These are phyloP conservation scores for Cladobotryum protrusum DNA, from an alignment of 2,329 filamentous ascomycete species.

Conservation along the genomic window DNA sequence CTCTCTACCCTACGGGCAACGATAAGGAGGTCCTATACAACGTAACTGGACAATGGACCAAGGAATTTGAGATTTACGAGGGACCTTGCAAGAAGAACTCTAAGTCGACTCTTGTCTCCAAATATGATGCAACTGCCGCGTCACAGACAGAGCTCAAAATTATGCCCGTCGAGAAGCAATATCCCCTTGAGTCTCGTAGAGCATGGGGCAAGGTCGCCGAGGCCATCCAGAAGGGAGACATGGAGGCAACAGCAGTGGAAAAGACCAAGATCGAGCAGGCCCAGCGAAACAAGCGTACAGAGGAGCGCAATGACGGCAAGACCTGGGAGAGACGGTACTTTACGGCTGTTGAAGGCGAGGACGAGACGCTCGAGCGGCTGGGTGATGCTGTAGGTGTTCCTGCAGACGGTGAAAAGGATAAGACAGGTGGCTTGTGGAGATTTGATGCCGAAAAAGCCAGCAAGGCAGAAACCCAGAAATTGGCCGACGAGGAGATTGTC, in stretches of 20 bases:
- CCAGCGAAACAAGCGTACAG: constrained; percentile 67
- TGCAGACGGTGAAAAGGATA: constrained; percentile 49
- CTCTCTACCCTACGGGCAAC: constrained; percentile 62
- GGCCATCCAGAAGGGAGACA: constrained; percentile 74
- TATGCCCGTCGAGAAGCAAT: constrained; percentile 69
- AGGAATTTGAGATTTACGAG: constrained; percentile 70
- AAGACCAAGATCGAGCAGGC: constrained; percentile 88
- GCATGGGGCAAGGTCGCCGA: constrained; percentile 84
- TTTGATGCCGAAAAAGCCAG: constrained; percentile 45
- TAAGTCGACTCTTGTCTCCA: constrained; percentile 45
- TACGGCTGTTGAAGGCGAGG: constrained; percentile 41
- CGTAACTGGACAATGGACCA: constrained; percentile 87
- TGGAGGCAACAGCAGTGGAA: constrained; percentile 70
- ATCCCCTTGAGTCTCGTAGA: constrained; percentile 78
- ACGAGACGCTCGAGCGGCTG: constrained; percentile 39
- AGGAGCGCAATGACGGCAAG: constrained; percentile 67
- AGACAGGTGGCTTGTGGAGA: constrained; percentile 56
- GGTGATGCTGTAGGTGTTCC: constrained; percentile 42
- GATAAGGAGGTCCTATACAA: constrained; percentile 74
- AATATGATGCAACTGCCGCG: constrained; percentile 53
- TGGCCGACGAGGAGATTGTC: constrained; percentile 34
- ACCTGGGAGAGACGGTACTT: constrained; percentile 87
- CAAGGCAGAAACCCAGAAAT: constrained; percentile 29
- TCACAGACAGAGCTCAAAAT: constrained; percentile 63
- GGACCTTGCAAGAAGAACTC: constrained; percentile 48